A percentile compares a stretch with the other conserved stretches of the same genome.
These are phyloP conservation scores for Tolypocladium pustulatum DNA, from an alignment of 2,329 filamentous ascomycete species.

Conservation along the genomic window DNA sequence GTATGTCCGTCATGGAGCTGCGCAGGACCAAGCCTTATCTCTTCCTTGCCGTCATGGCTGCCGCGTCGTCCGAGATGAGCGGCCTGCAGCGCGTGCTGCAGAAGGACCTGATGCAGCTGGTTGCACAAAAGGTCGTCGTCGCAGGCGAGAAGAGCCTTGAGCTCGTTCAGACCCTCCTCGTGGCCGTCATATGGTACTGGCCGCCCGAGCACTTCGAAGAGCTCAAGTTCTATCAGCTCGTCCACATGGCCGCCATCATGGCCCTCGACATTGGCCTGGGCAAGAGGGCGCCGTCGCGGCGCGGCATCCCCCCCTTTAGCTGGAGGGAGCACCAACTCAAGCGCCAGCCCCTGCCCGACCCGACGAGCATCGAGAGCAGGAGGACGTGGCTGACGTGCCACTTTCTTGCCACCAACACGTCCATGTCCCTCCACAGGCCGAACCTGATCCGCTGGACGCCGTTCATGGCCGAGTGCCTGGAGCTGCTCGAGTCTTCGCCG, in stretches of 20 bases:
- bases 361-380: slow-evolving; percentile 42
- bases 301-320: slow-evolving; percentile 11
- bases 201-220: slow-evolving; percentile 76
- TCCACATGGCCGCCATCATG: slow-evolving; percentile 73
- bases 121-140: slow-evolving; percentile 66
- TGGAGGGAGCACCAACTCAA: slow-evolving; percentile 32
- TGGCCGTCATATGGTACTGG: slow-evolving; percentile 75
- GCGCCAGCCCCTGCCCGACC: slow-evolving; percentile 33
- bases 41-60: slow-evolving; percentile 62
- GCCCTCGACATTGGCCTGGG: slow-evolving; percentile 75
- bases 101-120: slow-evolving; percentile 58
- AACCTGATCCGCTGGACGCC: slow-evolving; percentile 48
- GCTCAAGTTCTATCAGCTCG: slow-evolving; percentile 81
- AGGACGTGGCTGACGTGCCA: slow-evolving; percentile 51
- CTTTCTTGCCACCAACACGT: slow-evolving; percentile 46
- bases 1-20: slow-evolving; percentile 43
- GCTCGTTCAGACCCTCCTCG: slow-evolving; percentile 66
- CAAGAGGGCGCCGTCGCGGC: slow-evolving; percentile 16
- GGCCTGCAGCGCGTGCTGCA: slow-evolving; percentile 51
- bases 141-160: slow-evolving; percentile 74
- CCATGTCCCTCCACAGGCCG: slow-evolving; percentile 51
- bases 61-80: slow-evolving; percentile 47
- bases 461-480: slow-evolving; percentile 51
- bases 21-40: slow-evolving; percentile 51
- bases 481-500: slow-evolving; percentile 40